phyloP scores from a whole-genome alignment of 1,284 basidiomycete species.

The Leccinum glutinopallens region DNA sequence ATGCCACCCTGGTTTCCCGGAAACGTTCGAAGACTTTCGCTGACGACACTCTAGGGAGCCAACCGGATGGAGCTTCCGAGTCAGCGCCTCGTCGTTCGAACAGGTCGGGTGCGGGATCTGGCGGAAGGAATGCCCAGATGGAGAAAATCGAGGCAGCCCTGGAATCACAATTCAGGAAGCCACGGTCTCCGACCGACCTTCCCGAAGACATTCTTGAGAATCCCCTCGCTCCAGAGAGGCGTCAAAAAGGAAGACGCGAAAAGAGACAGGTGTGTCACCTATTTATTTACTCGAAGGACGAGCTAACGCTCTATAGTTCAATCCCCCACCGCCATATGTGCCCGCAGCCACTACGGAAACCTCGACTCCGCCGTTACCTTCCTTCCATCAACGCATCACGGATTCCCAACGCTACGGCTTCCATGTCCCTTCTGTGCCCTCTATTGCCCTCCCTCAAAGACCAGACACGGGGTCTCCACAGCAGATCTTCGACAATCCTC shows the following conservation, averaged over 20 bases:
- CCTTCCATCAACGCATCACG: not conserved
- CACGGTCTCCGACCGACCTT: not conserved
- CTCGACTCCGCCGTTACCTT: not conserved
- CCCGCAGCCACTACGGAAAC: not conserved
- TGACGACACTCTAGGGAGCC: not conserved
- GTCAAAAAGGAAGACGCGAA: not conserved
- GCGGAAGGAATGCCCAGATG: not conserved
- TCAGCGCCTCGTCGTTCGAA: not conserved
- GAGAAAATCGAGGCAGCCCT: not conserved
- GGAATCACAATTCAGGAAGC: not conserved
- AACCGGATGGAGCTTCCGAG: not conserved
- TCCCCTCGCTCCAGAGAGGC: not conserved
- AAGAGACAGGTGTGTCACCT: not conserved
- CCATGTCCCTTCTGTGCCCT: not conserved
- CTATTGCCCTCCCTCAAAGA: not conserved
- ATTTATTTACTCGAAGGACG: not conserved
- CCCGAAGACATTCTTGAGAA: not conserved
- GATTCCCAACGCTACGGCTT: conserved; percentile 1
- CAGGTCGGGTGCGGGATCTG: conserved; percentile 1
- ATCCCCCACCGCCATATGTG: not conserved
- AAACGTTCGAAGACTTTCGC: not conserved
- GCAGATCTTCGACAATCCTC: too few species aligned
- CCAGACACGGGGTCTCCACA: too few species aligned
- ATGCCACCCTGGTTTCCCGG: not conserved
- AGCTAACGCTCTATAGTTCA: not conserved